These are phyloP conservation scores for Patellifolia procumbens DNA, from an alignment of 179 eudicot species.

Conservation along the genomic window DNA sequence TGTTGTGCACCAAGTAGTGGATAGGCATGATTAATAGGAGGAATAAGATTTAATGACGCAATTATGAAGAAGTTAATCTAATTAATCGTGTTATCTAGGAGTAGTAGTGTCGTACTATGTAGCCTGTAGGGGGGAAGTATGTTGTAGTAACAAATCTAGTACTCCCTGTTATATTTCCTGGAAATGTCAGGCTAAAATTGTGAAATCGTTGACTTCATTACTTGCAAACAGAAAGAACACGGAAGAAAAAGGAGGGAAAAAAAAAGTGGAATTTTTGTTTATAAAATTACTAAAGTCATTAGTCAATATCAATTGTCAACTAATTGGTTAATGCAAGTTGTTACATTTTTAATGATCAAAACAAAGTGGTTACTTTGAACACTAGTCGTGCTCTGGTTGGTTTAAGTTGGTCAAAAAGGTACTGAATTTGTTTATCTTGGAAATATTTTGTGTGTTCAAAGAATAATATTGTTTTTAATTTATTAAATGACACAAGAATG, in stretches of 20 bases:
- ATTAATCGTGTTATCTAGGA: background rate
- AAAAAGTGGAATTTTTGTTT: background rate
- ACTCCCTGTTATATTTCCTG: background rate
- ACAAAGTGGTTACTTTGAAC: background rate
- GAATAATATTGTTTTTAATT: no score
- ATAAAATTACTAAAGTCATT: constrained; percentile 5
- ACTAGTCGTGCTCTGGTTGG: background rate
- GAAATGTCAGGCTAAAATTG: background rate
- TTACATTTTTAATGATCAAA: background rate
- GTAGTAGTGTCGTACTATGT: background rate
- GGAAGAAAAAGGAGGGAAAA: background rate
- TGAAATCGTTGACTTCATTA: constrained; percentile 17
- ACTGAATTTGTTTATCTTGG: no score
- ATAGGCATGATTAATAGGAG: constrained; percentile 1
- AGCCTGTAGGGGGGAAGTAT: background rate
- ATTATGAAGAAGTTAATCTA: background rate
- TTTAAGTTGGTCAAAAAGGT: background rate
- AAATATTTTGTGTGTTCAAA: no score
- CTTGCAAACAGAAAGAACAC: background rate
- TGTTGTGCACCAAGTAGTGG: constrained; percentile 8
- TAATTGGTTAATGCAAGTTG: background rate
- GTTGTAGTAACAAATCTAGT: constrained; percentile 9
- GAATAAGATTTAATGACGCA: constrained; percentile 4
- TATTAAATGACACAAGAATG: no score
- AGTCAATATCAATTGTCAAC: background rate